Conservation (phyloP, 1,284 basidiomycete genomes). For the Ceratobasidium sp. region DNA sequence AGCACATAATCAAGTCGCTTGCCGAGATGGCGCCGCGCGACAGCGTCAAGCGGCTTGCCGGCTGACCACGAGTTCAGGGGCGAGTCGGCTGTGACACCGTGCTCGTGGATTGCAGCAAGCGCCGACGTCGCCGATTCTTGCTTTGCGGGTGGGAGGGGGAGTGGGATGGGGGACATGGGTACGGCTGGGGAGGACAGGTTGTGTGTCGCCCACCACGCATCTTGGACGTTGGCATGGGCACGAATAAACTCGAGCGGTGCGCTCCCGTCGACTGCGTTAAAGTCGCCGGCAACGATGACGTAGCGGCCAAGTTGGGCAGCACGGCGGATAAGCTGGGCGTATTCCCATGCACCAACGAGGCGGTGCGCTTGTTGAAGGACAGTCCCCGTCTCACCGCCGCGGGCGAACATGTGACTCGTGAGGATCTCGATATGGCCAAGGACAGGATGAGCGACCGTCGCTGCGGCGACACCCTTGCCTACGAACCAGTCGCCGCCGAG, state of each 20-base stretch:
- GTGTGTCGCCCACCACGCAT: conserved; percentile 81
- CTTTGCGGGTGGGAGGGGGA: conserved; percentile 14
- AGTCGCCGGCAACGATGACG: conserved; percentile 74
- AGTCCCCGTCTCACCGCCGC: conserved; percentile 86
- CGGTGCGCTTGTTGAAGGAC: conserved; percentile 86
- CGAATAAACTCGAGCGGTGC: conserved; percentile 40
- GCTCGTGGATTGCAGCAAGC: conserved; percentile 64
- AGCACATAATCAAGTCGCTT: conserved; percentile 97
- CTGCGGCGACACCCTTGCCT: conserved; percentile 91
- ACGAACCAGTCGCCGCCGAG: conserved; percentile 96
- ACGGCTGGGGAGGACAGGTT: conserved; percentile 51
- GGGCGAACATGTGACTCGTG: conserved; percentile 92
- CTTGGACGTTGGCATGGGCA: conserved; percentile 62
- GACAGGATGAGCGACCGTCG: conserved; percentile 79
- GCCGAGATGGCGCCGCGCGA: conserved; percentile 74
- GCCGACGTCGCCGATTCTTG: conserved; percentile 58
- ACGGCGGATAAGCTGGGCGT: conserved; percentile 81
- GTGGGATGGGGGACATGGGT: conserved; percentile 35
- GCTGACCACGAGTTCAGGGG: conserved; percentile 91
- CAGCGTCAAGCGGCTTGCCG: conserved; percentile 69
- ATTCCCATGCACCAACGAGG: conserved; percentile 95
- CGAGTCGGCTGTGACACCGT: conserved; percentile 95
- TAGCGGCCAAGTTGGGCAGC: conserved; percentile 88
- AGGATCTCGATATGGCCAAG: conserved; percentile 90
- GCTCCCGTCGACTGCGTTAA: conserved; percentile 42